Evolutionary conservation across 768 basidiomycete genomes (phyloP), one percentile per base, ranked within the genome.

Genomic region (Coprinopsis sp.): DNA sequence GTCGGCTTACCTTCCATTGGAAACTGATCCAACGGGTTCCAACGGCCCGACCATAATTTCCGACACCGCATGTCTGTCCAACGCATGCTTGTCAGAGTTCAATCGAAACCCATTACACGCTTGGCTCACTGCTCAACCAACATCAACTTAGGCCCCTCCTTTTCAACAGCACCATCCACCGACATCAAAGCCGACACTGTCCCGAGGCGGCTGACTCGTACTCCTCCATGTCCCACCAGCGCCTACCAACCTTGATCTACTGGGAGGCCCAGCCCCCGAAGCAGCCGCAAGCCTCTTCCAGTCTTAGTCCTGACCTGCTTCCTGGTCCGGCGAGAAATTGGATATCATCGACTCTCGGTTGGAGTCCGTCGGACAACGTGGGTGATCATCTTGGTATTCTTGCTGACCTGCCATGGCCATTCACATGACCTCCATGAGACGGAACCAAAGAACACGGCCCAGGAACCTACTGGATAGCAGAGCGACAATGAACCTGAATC

Each of bases 11-110:
- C n/a, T n/a, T n/a, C n/a, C n/a, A n/a, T n/a, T n/a, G n/a, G n/a
- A n/a, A n/a, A n/a, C n/a, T n/a, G n/a, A n/a, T n/a, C n/a, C n/a
- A n/a, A n/a, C n/a, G n/a, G n/a, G n/a, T n/a, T n/a, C n/a, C n/a
- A n/a, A n/a, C n/a, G n/a, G n/a, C n/a, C n/a, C n/a, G n/a, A n/a
- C n/a, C n/a, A n/a, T n/a, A n/a, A n/a, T n/a, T n/a, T n/a, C n/a
- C n/a, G n/a, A n/a, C n/a, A n/a, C n/a, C 5, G 83, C 79, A 55
- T 92, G 87, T 57, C 90, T 91, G 24, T 6, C 42, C 40, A 28
- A 18, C 19, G 6, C 25, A 50, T n/a, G 25, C 11, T n/a, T 14
- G 37, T 25, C 21, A 28, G 34, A 19, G 43, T 44, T 44, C 29
- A 36, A 40, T 42, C 48, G 39, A 16, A 24, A n/a, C 25, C 11